These are phyloP conservation scores for Mortierella sp. DNA, from an alignment of 371 early-diverging fungal species.

Conservation along the genomic window DNA sequence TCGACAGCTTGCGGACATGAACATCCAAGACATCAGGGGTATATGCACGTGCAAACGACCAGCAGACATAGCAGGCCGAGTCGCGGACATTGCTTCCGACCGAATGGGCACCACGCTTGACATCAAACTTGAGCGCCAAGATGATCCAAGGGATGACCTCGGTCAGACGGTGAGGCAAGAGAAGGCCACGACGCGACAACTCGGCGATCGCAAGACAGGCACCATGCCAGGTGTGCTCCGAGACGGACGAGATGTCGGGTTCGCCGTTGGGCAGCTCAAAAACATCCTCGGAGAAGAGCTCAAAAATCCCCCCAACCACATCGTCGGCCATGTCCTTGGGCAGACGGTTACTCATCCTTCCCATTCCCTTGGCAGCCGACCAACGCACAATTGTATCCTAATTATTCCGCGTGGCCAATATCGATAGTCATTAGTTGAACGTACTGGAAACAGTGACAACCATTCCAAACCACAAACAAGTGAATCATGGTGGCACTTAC, in stretches of 20 bases:
- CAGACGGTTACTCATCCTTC: slow-evolving; percentile 86
- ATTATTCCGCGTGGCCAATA: too few species aligned
- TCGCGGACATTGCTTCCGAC: slow-evolving; percentile 97
- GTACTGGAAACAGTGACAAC: not conserved
- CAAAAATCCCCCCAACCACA: slow-evolving; percentile 81
- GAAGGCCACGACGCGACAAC: slow-evolving; percentile 86
- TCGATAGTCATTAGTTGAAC: not conserved
- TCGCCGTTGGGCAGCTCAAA: slow-evolving; percentile 50
- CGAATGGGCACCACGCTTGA: slow-evolving; percentile 88
- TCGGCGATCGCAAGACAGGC: slow-evolving; percentile 94
- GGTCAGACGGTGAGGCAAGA: slow-evolving; percentile 77
- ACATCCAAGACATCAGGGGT: slow-evolving; percentile 76
- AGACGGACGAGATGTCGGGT: slow-evolving; percentile 84
- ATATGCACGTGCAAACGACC: slow-evolving; percentile 97
- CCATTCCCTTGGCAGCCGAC: slow-evolving; percentile 97
- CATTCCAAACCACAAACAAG: not conserved
- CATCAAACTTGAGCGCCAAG: slow-evolving; percentile 88
- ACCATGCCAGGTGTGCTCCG: slow-evolving; percentile 96
- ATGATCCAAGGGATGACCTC: slow-evolving; percentile 85
- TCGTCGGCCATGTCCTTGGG: slow-evolving; percentile 86
- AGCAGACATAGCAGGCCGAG: slow-evolving; percentile 96
- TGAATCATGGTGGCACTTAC: slow-evolving; percentile 55
- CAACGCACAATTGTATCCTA: slow-evolving; percentile 96
- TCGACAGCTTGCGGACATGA: slow-evolving; percentile 75
- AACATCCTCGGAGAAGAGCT: slow-evolving; percentile 80